These are phyloP conservation scores for Debaryomyces sp. DNA, from an alignment of 1,139 yeast species.

Conservation along the genomic window DNA sequence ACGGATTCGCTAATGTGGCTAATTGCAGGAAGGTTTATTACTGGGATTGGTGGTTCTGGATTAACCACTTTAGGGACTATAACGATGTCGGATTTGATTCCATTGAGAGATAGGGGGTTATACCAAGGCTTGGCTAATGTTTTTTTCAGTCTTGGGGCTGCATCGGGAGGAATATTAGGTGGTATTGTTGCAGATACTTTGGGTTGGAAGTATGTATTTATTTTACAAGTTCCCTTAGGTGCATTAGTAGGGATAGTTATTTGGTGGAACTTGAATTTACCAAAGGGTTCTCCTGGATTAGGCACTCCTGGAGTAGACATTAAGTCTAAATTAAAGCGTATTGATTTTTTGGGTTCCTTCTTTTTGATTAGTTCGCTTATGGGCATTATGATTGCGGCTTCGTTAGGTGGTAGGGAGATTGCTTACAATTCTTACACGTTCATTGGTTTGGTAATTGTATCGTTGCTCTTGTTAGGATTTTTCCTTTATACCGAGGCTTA, in stretches of 20 bases:
- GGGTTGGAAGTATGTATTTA: conserved; percentile 76
- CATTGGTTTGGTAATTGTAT: conserved; percentile 23
- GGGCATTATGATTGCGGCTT: conserved; percentile 61
- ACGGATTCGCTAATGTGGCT: conserved; percentile 47
- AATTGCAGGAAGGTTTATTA: conserved; percentile 58
- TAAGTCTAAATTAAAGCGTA: conserved; percentile 49
- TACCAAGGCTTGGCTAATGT: conserved; percentile 57
- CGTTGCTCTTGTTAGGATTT: conserved; percentile 24
- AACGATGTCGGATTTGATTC: conserved; percentile 54
- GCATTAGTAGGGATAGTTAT: conserved; percentile 47
- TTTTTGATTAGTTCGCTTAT: conserved; percentile 59
- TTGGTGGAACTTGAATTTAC: conserved; percentile 42
- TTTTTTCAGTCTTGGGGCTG: conserved; percentile 53
- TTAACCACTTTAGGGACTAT: conserved; percentile 54
- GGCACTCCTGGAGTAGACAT: conserved; percentile 43
- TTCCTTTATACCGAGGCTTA: conserved; percentile 57
- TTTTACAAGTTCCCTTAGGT: conserved; percentile 65
- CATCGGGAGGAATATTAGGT: conserved; percentile 61
- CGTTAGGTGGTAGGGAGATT: conserved; percentile 65
- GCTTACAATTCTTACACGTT: conserved; percentile 41
- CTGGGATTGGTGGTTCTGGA: conserved; percentile 64
- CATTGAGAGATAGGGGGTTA: conserved; percentile 54
- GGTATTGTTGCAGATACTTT: conserved; percentile 69
- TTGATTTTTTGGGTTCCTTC: conserved; percentile 75
- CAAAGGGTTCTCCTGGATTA: conserved; percentile 51